phyloP scores from a whole-genome alignment of 2,329 filamentous ascomycete species.

The Thyridium curvatum region DNA sequence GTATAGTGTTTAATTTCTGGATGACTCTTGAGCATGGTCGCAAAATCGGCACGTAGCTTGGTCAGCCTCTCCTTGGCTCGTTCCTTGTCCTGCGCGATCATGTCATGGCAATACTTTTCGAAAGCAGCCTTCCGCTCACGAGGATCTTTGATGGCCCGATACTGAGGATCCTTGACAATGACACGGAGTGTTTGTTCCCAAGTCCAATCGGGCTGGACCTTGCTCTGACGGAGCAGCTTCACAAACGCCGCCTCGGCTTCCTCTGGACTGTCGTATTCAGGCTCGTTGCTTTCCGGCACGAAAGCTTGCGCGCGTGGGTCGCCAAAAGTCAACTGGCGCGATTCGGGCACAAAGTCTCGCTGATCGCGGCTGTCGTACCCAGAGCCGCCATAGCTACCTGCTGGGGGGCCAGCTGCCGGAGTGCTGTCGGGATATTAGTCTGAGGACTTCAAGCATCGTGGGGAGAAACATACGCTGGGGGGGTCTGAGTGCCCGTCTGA shows the following conservation, averaged over 20 bases:
- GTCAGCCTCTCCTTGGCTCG: conserved; percentile 86
- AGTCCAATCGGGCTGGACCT: conserved; percentile 84
- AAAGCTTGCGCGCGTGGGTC: conserved; percentile 52
- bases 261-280: conserved; percentile 72
- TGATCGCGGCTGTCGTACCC: conserved; percentile 20
- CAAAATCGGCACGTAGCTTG: conserved; percentile 90
- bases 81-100: conserved; percentile 88
- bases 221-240: conserved; percentile 79
- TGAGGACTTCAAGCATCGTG: conserved; percentile 7
- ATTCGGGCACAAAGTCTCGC: conserved; percentile 39
- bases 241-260: conserved; percentile 91
- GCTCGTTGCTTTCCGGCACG: conserved; percentile 60
- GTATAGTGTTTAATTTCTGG: conserved; percentile 97
- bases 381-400: conserved; percentile 28
- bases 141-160: conserved; percentile 86
- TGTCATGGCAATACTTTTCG: conserved; percentile 88
- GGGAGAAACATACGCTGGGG: conserved; percentile 30
- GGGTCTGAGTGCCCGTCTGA: conserved; percentile 39
- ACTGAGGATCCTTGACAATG: conserved; percentile 86
- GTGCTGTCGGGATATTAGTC: conserved; percentile 14
- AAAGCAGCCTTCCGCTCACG: conserved; percentile 86
- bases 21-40: conserved; percentile 91
- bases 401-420: conserved; percentile 34
- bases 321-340: conserved; percentile 51
- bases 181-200: conserved; percentile 87